These are phyloP conservation scores for Rhodotorula paludigena DNA, from an alignment of 768 basidiomycete species.

Conservation along the genomic window DNA sequence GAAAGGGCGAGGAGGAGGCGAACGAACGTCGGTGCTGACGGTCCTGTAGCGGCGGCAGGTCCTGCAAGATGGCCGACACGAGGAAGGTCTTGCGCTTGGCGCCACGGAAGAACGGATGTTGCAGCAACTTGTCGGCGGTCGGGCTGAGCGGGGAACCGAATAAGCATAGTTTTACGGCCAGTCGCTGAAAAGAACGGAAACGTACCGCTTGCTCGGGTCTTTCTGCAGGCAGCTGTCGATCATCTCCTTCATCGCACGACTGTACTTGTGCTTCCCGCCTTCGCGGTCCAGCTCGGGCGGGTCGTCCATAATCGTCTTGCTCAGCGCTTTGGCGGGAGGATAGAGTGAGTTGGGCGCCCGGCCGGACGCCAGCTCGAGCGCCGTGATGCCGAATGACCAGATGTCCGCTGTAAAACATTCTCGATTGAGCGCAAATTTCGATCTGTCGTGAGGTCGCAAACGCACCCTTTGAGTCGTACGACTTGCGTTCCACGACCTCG, in stretches of 20 bases:
- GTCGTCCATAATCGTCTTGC: slow-evolving; percentile 74
- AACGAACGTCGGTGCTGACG: slow-evolving; percentile 37
- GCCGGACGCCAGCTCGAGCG: slow-evolving; percentile 80
- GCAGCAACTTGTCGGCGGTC: slow-evolving; percentile 68
- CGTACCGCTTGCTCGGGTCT: slow-evolving; percentile 70
- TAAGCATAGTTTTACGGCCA: background rate
- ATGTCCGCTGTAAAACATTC: slow-evolving; percentile 65
- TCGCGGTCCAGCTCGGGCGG: slow-evolving; percentile 72
- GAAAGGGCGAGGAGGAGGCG: background rate
- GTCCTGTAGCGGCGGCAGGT: slow-evolving; percentile 38
- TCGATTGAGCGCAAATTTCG: too few relatives aligned
- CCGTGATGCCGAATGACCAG: slow-evolving; percentile 96
- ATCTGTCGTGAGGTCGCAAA: background rate
- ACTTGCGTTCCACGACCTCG: slow-evolving; percentile 76
- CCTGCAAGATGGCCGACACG: slow-evolving; percentile 62
- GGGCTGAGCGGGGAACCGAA: slow-evolving; percentile 54
- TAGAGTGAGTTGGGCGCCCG: slow-evolving; percentile 77
- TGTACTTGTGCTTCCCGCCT: slow-evolving; percentile 67
- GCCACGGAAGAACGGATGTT: slow-evolving; percentile 69
- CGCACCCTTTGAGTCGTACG: slow-evolving; percentile 58
- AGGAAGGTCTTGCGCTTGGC: slow-evolving; percentile 76
- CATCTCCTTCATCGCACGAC: slow-evolving; percentile 73
- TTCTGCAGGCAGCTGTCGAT: slow-evolving; percentile 76
- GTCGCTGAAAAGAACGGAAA: background rate
- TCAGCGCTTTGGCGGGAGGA: slow-evolving; percentile 64